These are phyloP conservation scores for Linnemannia hyalina DNA, from an alignment of 192 early-diverging fungal species.

Conservation along the genomic window DNA sequence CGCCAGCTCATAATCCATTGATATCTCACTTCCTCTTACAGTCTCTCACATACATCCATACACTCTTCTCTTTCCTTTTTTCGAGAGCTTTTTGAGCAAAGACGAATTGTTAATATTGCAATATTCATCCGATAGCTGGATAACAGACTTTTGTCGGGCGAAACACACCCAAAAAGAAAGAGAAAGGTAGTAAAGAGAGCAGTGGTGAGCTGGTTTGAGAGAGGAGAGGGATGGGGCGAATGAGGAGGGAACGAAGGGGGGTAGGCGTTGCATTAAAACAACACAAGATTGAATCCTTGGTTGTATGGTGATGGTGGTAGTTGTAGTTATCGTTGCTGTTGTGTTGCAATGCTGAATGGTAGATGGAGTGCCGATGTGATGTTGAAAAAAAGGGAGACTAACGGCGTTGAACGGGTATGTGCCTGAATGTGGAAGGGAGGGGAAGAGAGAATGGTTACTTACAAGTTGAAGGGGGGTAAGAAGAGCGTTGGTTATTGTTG, in stretches of 20 bases:
- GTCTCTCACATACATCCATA: not conserved
- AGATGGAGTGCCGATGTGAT: not conserved
- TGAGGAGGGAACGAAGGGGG: not conserved
- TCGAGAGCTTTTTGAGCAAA: slow-evolving; percentile 1
- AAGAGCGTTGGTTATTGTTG: not conserved
- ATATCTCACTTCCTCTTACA: not conserved
- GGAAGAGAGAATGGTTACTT: not conserved
- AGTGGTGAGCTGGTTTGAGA: not conserved
- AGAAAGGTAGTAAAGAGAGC: not conserved
- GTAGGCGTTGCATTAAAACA: no score
- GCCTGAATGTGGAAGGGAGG: not conserved
- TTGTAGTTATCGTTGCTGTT: not conserved
- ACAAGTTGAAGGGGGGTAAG: not conserved
- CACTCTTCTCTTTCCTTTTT: not conserved
- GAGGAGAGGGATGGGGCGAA: not conserved
- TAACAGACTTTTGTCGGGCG: not conserved
- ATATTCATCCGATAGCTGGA: not conserved
- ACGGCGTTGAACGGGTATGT: not conserved
- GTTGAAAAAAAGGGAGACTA: not conserved
- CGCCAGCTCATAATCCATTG: not conserved
- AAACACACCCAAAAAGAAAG: not conserved
- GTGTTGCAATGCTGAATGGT: no score
- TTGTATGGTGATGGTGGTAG: not conserved
- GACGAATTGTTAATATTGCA: not conserved
- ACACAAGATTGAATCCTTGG: not conserved